Percentiles rank a stretch among this genome's conserved stretches.
phyloP scores from a whole-genome alignment of 495 filamentous ascomycete genomes.

The Darksidea phi region DNA sequence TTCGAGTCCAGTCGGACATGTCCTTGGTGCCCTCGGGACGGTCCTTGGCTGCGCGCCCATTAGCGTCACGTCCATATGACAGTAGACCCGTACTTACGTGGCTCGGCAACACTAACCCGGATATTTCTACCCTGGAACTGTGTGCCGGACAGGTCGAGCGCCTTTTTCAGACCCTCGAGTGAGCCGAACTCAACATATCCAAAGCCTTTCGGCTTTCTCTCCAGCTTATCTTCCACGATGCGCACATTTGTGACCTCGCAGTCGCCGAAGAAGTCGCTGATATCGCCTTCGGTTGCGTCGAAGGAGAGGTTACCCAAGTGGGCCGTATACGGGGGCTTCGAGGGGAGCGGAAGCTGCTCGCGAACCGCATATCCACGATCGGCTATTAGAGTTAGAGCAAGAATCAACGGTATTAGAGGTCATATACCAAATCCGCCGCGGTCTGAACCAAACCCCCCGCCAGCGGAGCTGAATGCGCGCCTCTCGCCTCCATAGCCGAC shows the following conservation, averaged over 20 bases:
- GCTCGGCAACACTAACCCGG: slow-evolving; percentile 81
- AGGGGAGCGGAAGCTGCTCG: slow-evolving; percentile 81
- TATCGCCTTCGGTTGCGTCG: slow-evolving; percentile 76
- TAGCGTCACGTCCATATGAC: slow-evolving; percentile 36
- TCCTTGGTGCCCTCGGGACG: slow-evolving; percentile 58
- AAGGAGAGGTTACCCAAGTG: slow-evolving; percentile 97
- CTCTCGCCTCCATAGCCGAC: slow-evolving; percentile 49
- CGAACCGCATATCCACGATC: slow-evolving; percentile 47
- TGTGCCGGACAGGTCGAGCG: slow-evolving; percentile 74
- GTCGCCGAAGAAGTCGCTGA: slow-evolving; percentile 78
- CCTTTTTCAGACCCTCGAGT: slow-evolving; percentile 86
- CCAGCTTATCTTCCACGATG: slow-evolving; percentile 92
- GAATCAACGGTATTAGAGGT: neutral
- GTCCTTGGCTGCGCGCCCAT: slow-evolving; percentile 67
- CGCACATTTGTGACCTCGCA: slow-evolving; percentile 86
- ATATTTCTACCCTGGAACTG: slow-evolving; percentile 84
- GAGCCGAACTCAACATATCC: slow-evolving; percentile 93
- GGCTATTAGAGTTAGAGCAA: neutral
- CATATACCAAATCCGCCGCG: slow-evolving; percentile 45
- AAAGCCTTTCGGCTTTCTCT: slow-evolving; percentile 91
- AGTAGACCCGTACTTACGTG: slow-evolving; percentile 58
- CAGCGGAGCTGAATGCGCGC: slow-evolving; percentile 48
- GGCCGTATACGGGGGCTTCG: slow-evolving; percentile 88
- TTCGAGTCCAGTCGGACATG: slow-evolving; percentile 81
- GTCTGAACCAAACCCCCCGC: slow-evolving; percentile 42